phyloP scores from a whole-genome alignment of 176 grass and related monocot genomes.

The Panicum miliaceum region DNA sequence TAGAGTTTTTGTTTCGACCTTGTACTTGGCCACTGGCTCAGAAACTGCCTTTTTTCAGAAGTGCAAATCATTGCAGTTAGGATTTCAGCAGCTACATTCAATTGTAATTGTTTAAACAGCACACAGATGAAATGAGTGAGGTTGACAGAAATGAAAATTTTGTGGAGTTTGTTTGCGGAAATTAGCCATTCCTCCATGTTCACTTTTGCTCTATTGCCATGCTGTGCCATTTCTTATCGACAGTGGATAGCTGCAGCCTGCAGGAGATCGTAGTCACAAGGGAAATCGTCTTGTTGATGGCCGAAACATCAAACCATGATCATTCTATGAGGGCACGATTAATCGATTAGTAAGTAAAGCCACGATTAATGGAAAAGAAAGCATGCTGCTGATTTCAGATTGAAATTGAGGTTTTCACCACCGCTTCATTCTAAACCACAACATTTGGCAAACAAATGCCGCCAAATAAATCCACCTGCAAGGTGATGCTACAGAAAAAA shows the following conservation, averaged over 20 bases:
- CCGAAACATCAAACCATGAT: no score
- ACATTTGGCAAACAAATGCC: neutral
- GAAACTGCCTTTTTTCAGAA: neutral
- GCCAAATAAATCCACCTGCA: neutral
- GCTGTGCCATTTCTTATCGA: neutral
- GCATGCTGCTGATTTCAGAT: no score
- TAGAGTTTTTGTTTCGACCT: neutral
- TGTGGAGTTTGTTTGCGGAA: neutral
- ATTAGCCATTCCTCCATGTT: neutral
- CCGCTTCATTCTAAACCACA: neutral
- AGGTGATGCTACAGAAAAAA: neutral
- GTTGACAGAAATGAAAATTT: neutral
- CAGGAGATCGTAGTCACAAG: no score
- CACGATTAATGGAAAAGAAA: no score
- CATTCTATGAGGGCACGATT: no score
- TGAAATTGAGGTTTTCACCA: neutral
- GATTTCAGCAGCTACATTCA: conserved; percentile 12
- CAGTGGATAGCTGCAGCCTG: no score
- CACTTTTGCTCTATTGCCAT: neutral
- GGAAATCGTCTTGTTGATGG: no score
- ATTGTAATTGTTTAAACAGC: neutral
- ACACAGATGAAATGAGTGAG: neutral
- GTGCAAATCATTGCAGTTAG: conserved; percentile 3
- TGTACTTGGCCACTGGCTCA: neutral
- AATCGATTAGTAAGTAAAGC: no score